Evolutionary conservation across 176 grass and related monocot species (phyloP).

Genomic region (Hordeum marinum): DNA sequence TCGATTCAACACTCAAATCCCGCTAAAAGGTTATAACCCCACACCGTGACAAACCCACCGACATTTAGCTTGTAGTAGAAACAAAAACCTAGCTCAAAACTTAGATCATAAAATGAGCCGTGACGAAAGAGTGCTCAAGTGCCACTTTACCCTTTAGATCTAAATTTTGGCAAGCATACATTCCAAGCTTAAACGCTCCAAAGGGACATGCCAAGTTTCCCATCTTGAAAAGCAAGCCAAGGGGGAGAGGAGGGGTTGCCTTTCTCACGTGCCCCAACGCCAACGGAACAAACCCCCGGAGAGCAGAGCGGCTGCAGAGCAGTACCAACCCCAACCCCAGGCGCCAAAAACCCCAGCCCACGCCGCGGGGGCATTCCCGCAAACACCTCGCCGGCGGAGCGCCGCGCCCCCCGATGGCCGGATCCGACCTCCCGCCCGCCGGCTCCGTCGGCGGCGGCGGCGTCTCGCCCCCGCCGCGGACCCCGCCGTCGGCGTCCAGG

Average conservation of each 20-base stretch:
- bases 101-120: too few species aligned
- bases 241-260: too few species aligned
- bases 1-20: too few species aligned
- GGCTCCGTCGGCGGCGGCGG: background rate
- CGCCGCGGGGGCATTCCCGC: constrained; percentile 34
- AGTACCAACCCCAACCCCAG: background rate
- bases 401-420: constrained; percentile 18
- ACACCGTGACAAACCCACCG: too few species aligned
- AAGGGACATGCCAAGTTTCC: background rate
- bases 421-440: constrained; percentile 1
- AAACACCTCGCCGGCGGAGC: constrained; percentile 30
- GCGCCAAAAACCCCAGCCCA: constrained; percentile 28
- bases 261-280: background rate
- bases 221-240: background rate
- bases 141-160: too few species aligned
- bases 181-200: background rate
- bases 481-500: background rate
- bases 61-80: too few species aligned
- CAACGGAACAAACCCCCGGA: background rate
- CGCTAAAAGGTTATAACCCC: too few species aligned
- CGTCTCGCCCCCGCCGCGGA: background rate
- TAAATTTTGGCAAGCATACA: background rate
- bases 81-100: too few species aligned
- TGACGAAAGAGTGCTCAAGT: too few species aligned
- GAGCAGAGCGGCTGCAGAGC: background rate